Percentiles rank a stretch among this genome's conserved stretches.
Evolutionary conservation across 257 asterid species (phyloP).

Genomic region (Cinchona pubescens): DNA sequence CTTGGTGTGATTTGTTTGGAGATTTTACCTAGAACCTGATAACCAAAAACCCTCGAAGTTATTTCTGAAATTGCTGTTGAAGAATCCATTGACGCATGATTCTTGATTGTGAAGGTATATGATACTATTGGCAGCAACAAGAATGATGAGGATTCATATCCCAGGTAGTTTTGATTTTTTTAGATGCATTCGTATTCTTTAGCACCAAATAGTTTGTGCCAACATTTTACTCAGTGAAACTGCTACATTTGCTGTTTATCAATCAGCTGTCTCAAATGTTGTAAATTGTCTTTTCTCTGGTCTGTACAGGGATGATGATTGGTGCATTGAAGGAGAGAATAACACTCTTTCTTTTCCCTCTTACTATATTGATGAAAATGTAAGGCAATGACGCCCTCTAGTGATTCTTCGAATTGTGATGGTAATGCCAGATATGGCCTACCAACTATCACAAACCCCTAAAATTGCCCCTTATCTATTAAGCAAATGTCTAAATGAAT

Average conservation of each 20-base stretch:
- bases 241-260: not conserved
- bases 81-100: conserved; percentile 26
- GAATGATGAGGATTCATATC: conserved; percentile 67
- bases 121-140: conserved; percentile 86
- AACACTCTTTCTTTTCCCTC: conserved; percentile 90
- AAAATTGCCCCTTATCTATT: not conserved
- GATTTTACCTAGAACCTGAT: conserved; percentile 3
- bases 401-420: conserved; percentile 3
- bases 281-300: conserved; percentile 8
- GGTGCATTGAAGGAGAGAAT: conserved; percentile 81
- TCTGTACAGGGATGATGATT: conserved; percentile 82
- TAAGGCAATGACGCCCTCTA: conserved; percentile 41
- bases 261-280: not conserved
- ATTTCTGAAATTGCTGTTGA: no score
- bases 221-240: not conserved
- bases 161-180: conserved; percentile 45
- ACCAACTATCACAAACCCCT: not conserved
- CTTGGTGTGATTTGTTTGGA: not conserved
- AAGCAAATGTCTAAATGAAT: not conserved
- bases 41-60: not conserved
- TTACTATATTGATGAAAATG: conserved; percentile 96
- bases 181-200: no score
- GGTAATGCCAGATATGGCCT: not conserved
- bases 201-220: not conserved
- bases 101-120: conserved; percentile 60